phyloP scores from a whole-genome alignment of 805 yeast genomes.

The Candida nonsorbophila region DNA sequence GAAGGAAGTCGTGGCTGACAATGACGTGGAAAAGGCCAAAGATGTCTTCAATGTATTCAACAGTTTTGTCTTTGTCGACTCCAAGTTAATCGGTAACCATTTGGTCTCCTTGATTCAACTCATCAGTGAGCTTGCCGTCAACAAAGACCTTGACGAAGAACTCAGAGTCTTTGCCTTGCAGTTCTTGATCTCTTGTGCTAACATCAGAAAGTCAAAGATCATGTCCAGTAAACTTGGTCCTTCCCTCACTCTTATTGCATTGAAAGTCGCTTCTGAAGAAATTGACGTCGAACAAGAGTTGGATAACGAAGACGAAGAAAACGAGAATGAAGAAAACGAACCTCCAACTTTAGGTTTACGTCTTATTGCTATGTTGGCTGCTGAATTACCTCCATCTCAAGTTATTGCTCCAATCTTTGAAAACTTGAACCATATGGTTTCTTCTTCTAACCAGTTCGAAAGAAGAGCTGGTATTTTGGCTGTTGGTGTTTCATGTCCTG shows the following conservation, averaged over 20 bases:
- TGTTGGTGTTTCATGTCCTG: conserved; percentile 77
- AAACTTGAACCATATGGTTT: conserved; percentile 49
- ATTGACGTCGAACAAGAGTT: conserved; percentile 71
- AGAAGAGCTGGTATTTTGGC: conserved; percentile 85
- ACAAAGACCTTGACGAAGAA: conserved; percentile 68
- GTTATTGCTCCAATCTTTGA: conserved; percentile 77
- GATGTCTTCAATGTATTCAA: conserved; percentile 81
- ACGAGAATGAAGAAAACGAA: conserved; percentile 86
- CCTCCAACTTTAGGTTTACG: conserved; percentile 77
- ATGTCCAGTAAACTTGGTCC: conserved; percentile 81
- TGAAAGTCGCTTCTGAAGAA: conserved; percentile 73
- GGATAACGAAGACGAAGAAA: conserved; percentile 79
- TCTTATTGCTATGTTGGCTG: conserved; percentile 70
- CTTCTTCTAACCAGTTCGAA: conserved; percentile 61
- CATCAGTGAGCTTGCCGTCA: conserved; percentile 69
- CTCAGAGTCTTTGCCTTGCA: conserved; percentile 78
- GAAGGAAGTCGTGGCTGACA: conserved; percentile 62
- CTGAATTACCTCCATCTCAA: conserved; percentile 89
- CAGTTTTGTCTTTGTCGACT: conserved; percentile 70
- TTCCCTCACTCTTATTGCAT: conserved; percentile 64
- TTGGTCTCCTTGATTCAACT: conserved; percentile 64
- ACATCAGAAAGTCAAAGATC: conserved; percentile 77
- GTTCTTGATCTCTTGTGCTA: conserved; percentile 72
- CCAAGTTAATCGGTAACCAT: conserved; percentile 72
- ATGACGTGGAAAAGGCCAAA: conserved; percentile 68